phyloP scores from a whole-genome alignment of 2,329 filamentous ascomycete genomes.

The Penicillium corylophilum region DNA sequence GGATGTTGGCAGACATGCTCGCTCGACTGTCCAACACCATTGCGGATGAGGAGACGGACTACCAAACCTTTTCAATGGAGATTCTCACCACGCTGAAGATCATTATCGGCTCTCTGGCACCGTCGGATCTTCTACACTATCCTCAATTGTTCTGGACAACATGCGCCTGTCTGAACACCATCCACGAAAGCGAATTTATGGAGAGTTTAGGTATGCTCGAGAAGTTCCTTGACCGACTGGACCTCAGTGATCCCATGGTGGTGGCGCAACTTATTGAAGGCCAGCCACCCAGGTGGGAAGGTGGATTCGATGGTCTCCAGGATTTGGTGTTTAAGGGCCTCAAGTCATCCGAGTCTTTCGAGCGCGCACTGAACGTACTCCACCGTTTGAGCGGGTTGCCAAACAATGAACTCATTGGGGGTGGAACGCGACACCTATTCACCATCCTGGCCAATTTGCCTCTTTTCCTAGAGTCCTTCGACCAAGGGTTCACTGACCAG shows the following conservation, averaged over 20 bases:
- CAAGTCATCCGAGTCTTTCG: constrained; percentile 78
- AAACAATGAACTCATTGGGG: constrained; percentile 76
- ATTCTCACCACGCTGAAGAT: constrained; percentile 92
- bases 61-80: constrained; percentile 96
- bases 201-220: constrained; percentile 91
- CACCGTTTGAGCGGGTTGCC: constrained; percentile 77
- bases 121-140: constrained; percentile 78
- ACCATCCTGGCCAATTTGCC: constrained; percentile 90
- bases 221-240: constrained; percentile 77
- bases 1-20: constrained; percentile 96
- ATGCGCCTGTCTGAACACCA: constrained; percentile 92
- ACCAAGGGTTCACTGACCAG: constrained; percentile 59
- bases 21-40: constrained; percentile 94
- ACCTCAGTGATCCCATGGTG: constrained; percentile 69
- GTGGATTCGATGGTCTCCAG: constrained; percentile 81
- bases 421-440: constrained; percentile 78
- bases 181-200: constrained; percentile 92
- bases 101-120: constrained; percentile 79
- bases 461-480: constrained; percentile 75
- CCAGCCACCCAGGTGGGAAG: constrained; percentile 84
- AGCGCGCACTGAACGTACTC: constrained; percentile 72
- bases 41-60: constrained; percentile 89
- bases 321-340: constrained; percentile 86
- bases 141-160: constrained; percentile 98
- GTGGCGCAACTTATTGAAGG: constrained; percentile 72